Evolutionary conservation across 192 early-diverging fungal species (phyloP).

Genomic region (Entrophospora sp.): DNA sequence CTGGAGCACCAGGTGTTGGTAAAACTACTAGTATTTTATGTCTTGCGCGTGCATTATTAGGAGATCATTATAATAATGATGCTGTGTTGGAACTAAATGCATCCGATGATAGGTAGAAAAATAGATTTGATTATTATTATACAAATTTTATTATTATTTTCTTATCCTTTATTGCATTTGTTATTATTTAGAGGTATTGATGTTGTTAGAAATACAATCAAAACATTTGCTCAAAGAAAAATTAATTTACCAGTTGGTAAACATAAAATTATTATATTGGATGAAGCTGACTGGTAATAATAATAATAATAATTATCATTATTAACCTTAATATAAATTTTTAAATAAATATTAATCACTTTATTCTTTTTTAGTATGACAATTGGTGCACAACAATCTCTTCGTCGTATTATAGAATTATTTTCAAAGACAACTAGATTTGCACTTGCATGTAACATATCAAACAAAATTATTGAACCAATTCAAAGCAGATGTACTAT

Average conservation of each 20-base stretch:
- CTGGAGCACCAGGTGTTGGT: constrained; percentile 91
- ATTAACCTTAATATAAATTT: too few relatives aligned
- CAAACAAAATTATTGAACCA: constrained; percentile 95
- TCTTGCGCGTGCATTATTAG: constrained; percentile 82
- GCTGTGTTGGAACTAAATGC: constrained; percentile 95
- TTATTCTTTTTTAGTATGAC: constrained; percentile 73
- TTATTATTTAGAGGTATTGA: constrained; percentile 75
- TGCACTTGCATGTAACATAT: constrained; percentile 92
- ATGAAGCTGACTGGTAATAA: constrained; percentile 96
- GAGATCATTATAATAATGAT: constrained; percentile 75
- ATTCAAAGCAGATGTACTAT: constrained; percentile 97
- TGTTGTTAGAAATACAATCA: constrained; percentile 93
- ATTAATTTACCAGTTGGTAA: constrained; percentile 82
- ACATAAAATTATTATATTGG: constrained; percentile 87
- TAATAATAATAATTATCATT: too few relatives aligned
- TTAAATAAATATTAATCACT: too few relatives aligned
- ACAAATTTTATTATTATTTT: too few relatives aligned
- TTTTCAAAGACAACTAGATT: constrained; percentile 93
- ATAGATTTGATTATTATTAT: too few relatives aligned
- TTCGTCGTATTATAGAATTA: constrained; percentile 96
- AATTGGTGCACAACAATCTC: constrained; percentile 89
- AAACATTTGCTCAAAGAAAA: constrained; percentile 98
- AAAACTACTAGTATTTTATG: constrained; percentile 95
- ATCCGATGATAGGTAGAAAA: constrained; percentile 80
- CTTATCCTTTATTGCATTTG: too few relatives aligned